These are phyloP conservation scores for Hypomyces rosellus DNA, from an alignment of 2,329 filamentous ascomycete species.

Conservation along the genomic window DNA sequence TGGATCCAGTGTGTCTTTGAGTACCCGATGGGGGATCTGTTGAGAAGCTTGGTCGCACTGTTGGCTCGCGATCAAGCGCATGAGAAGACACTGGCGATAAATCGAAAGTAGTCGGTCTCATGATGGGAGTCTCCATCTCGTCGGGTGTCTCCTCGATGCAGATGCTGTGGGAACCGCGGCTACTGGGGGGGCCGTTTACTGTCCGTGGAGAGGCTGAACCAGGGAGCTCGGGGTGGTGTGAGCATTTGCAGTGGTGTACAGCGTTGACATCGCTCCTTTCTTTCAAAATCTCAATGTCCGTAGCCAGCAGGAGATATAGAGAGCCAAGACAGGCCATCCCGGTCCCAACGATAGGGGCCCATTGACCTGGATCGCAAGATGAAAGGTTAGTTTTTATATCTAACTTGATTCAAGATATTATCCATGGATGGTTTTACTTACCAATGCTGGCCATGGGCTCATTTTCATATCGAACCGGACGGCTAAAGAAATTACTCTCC, in stretches of 20 bases:
- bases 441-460: slow-evolving; percentile 58
- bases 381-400: background rate
- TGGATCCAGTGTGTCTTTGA: background rate
- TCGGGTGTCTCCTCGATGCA: background rate
- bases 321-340: slow-evolving; percentile 52
- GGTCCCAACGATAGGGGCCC: slow-evolving; percentile 54
- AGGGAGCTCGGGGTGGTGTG: slow-evolving; percentile 3
- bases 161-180: background rate
- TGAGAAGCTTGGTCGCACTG: background rate
- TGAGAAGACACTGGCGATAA: background rate
- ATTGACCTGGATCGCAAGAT: slow-evolving; percentile 39
- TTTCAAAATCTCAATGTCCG: slow-evolving; percentile 17
- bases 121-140: background rate
- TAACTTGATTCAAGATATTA: background rate
- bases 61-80: background rate
- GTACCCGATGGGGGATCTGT: background rate
- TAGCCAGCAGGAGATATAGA: slow-evolving; percentile 45
- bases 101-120: background rate
- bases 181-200: background rate
- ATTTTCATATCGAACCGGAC: slow-evolving; percentile 49
- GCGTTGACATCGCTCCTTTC: background rate
- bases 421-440: slow-evolving; percentile 24
- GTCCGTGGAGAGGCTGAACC: background rate
- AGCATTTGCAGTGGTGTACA: slow-evolving; percentile 12
- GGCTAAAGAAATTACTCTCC: slow-evolving; percentile 58